These are phyloP conservation scores for Cercospora zeae-maydis DNA, from an alignment of 2,329 filamentous ascomycete genomes.

Conservation along the genomic window DNA sequence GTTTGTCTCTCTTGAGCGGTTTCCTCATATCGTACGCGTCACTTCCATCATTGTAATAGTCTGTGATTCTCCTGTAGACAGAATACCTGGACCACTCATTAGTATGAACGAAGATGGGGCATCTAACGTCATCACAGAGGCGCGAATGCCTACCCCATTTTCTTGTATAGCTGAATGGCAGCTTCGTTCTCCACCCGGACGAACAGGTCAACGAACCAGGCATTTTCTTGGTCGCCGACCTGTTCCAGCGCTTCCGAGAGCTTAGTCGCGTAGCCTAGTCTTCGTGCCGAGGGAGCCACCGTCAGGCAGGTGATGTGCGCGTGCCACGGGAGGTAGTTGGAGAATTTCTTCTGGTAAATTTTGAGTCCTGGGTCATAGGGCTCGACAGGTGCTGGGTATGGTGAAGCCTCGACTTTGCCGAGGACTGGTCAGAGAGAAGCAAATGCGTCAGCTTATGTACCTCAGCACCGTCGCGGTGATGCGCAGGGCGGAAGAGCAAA, in stretches of 20 bases:
- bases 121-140: neutral
- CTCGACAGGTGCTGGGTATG: conserved; percentile 69
- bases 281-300: conserved; percentile 78
- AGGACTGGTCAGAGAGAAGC: conserved; percentile 61
- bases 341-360: conserved; percentile 41
- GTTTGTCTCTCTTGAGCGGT: conserved; percentile 74
- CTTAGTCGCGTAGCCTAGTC: conserved; percentile 80
- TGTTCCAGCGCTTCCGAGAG: conserved; percentile 77
- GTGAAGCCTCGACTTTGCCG: conserved; percentile 83
- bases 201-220: conserved; percentile 95
- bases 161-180: conserved; percentile 84
- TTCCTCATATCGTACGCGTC: conserved; percentile 98
- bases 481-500: too few relatives aligned
- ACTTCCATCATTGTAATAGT: conserved; percentile 93
- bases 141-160: conserved; percentile 63
- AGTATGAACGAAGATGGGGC: neutral
- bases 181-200: conserved; percentile 83
- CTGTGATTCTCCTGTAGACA: conserved; percentile 81
- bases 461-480: neutral
- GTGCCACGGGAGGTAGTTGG: conserved; percentile 95
- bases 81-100: conserved; percentile 54
- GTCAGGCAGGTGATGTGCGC: conserved; percentile 96
- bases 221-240: conserved; percentile 75
- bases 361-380: conserved; percentile 60
- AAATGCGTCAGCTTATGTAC: neutral